Conservation (phyloP, 73 alveolate species). For the Paramecium caudatum region DNA sequence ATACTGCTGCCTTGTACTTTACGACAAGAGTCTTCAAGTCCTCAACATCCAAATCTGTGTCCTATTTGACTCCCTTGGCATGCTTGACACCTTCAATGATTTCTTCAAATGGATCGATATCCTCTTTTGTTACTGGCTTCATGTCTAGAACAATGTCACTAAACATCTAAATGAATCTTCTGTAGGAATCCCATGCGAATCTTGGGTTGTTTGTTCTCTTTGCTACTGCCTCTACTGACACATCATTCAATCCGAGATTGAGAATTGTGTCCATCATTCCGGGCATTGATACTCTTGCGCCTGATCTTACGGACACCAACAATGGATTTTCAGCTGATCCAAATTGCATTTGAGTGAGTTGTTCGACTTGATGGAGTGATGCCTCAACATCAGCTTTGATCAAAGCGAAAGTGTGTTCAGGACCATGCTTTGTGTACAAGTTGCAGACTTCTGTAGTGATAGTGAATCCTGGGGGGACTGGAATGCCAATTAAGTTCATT, state of each 20-base stretch:
- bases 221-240: slow-evolving; percentile 76
- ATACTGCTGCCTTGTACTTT: slow-evolving; percentile 26
- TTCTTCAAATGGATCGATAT: slow-evolving; percentile 83
- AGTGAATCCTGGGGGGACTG: slow-evolving; percentile 91
- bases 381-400: slow-evolving; percentile 54
- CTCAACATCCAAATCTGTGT: slow-evolving; percentile 80
- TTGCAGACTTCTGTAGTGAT: slow-evolving; percentile 83
- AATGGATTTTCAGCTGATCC: slow-evolving; percentile 85
- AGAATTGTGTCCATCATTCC: slow-evolving; percentile 92
- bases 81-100: slow-evolving; percentile 80
- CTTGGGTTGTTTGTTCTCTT: slow-evolving; percentile 80
- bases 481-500: slow-evolving; percentile 85
- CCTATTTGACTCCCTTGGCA: slow-evolving; percentile 79
- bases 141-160: slow-evolving; percentile 85
- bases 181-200: slow-evolving; percentile 83
- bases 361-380: slow-evolving; percentile 70
- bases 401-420: slow-evolving; percentile 18
- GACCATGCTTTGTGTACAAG: slow-evolving; percentile 17
- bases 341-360: slow-evolving; percentile 79
- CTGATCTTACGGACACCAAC: slow-evolving; percentile 84
- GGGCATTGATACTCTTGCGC: slow-evolving; percentile 88
- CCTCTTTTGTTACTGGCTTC: slow-evolving; percentile 53
- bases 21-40: slow-evolving; percentile 77
- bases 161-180: slow-evolving; percentile 88
- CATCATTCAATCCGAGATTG: slow-evolving; percentile 84